Evolutionary conservation across 139 green algal species (phyloP).

Genomic region (Pseudopediastrum boryanum): DNA sequence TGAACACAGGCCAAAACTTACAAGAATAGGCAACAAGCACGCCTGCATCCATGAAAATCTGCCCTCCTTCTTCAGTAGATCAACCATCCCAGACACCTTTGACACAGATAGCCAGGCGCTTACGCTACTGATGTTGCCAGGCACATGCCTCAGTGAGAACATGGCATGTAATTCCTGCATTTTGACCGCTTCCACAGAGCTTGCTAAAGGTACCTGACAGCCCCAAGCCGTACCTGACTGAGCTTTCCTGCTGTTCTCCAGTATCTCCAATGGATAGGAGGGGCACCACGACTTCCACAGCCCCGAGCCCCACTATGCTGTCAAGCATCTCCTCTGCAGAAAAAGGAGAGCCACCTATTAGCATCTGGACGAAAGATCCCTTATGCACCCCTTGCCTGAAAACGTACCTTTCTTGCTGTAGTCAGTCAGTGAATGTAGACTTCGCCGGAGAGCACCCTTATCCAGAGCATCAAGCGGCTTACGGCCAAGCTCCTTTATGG

Average conservation of each 20-base stretch:
- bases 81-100: too few species aligned
- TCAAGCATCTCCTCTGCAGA: constrained; percentile 80
- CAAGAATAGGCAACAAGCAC: too few species aligned
- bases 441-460: constrained; percentile 47
- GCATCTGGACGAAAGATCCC: neutral
- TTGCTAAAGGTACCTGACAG: neutral
- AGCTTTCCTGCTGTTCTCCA: constrained; percentile 1
- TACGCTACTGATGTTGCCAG: neutral
- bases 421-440: constrained; percentile 69
- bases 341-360: neutral
- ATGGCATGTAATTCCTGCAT: too few species aligned
- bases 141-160: neutral
- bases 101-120: too few species aligned
- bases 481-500: too few species aligned
- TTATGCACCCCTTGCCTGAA: neutral
- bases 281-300: constrained; percentile 70
- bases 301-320: constrained; percentile 66
- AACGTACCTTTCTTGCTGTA: constrained; percentile 64
- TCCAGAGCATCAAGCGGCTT: too few species aligned
- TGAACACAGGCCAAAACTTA: too few species aligned
- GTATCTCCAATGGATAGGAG: constrained; percentile 55
- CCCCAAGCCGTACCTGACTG: neutral
- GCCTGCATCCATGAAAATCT: too few species aligned
- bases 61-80: too few species aligned
- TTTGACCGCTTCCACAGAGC: neutral